Evolutionary conservation across 2,329 filamentous ascomycete species (phyloP), one percentile per base, ranked within the genome.

Genomic region (Emydomyces testavorans): DNA sequence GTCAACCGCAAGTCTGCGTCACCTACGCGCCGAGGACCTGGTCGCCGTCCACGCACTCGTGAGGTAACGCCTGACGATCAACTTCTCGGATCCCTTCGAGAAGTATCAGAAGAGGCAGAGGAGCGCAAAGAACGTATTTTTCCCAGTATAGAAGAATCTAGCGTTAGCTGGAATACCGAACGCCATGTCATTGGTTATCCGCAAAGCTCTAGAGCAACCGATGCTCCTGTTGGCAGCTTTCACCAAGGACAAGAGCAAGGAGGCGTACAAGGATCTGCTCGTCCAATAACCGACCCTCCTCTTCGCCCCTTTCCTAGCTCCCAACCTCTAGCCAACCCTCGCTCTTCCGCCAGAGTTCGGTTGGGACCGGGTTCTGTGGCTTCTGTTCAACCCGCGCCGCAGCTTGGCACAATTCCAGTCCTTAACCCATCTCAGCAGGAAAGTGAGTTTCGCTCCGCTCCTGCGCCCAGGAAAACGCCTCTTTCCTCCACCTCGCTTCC

Each of bases 11-110:
- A 26, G 3, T 43, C 48, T 20, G 34, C 35, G 23, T 36, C 47
- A 4, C 47, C 47, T n/a, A 23, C 37, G 24, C 40, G 49, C 10
- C 42, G 37, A 39, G 16, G 18, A 29, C 47, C 31, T 6, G 39
- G 23, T 11, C 40, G 20, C 11, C 31, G 24, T 4, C 8, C 13
- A 8, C 21, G 32, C 18, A 23, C 35, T 44, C 36, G 54, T 38
- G 16, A 57, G 51, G 10, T 35, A 40, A 54, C 57, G 6, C 59
- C 49, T 39, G 56, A 54, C 47, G 56, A 45, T 32, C 57, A 55
- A 51, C 57, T 39, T 52, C 52, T 49, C 48, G 53, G 43, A 46
- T 50, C 41, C 36, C 38, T 52, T 53, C 57, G 36, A 51, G 53
- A 46, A 52, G 56, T 50, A 28, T 53, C 54, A 20, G 48, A 53